phyloP scores from a whole-genome alignment of 495 filamentous ascomycete species.

The Xylaria longipes region DNA sequence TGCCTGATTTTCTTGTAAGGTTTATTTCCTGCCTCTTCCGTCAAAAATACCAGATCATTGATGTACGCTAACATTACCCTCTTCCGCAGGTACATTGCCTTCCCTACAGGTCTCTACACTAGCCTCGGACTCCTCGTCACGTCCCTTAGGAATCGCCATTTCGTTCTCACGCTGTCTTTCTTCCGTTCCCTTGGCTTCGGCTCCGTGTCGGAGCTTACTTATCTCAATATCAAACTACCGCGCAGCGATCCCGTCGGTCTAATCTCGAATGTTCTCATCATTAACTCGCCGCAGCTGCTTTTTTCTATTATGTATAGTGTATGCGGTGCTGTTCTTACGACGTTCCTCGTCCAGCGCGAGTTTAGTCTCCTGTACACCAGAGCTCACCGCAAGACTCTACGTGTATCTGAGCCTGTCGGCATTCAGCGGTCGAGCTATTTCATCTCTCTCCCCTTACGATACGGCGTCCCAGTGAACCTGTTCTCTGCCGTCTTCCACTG shows the following conservation, averaged over 20 bases:
- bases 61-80: neutral
- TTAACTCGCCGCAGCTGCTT: conserved; percentile 54
- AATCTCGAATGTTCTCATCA: conserved; percentile 39
- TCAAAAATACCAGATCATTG: neutral
- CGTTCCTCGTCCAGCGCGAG: conserved; percentile 30
- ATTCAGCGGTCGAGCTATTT: conserved; percentile 48
- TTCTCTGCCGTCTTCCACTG: conserved; percentile 43
- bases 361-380: conserved; percentile 32
- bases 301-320: conserved; percentile 51
- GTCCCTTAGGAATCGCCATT: conserved; percentile 23
- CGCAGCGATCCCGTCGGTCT: conserved; percentile 26
- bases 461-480: conserved; percentile 42
- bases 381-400: conserved; percentile 41
- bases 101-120: conserved; percentile 13
- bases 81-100: conserved; percentile 16
- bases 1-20: conserved; percentile 17
- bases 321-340: conserved; percentile 23
- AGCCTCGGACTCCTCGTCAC: conserved; percentile 8
- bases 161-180: conserved; percentile 24
- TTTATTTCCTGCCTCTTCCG: neutral
- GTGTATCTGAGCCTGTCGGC: conserved; percentile 44
- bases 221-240: conserved; percentile 29
- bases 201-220: conserved; percentile 34
- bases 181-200: conserved; percentile 41
- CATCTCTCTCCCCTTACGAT: conserved; percentile 49